Conservation (phyloP, 2,329 filamentous ascomycete species). For the Trichoderma endophyticum region DNA sequence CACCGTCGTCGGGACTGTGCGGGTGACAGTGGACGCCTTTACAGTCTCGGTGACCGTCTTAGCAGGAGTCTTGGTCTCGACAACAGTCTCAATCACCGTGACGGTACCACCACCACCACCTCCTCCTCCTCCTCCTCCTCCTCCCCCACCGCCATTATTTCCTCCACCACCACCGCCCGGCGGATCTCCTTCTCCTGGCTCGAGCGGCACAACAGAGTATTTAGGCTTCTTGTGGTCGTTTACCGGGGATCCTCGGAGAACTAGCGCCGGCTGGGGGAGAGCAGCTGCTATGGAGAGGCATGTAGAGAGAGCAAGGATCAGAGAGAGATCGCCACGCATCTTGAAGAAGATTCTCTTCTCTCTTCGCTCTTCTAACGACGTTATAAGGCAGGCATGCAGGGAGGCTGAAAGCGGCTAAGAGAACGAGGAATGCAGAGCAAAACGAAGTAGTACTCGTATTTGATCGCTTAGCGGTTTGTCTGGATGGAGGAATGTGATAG, state of each 20-base stretch:
- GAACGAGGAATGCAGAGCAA: neutral
- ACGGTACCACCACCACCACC: conserved; percentile 25
- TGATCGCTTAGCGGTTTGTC: conserved; percentile 1
- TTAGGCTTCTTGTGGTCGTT: conserved; percentile 27
- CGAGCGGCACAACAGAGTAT: conserved; percentile 41
- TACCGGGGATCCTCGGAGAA: conserved; percentile 24
- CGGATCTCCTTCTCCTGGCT: conserved; percentile 27
- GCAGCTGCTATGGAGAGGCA: conserved; percentile 27
- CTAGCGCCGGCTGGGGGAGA: conserved; percentile 29
- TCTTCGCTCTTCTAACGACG: conserved; percentile 7
- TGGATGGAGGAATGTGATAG: conserved; percentile 8
- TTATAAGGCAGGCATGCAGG: conserved; percentile 15
- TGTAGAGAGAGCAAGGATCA: conserved; percentile 32
- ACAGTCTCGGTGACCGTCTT: conserved; percentile 30
- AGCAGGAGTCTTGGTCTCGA: conserved; percentile 27
- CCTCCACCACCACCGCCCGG: conserved; percentile 22
- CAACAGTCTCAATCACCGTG: conserved; percentile 36
- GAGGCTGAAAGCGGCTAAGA: neutral
- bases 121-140: conserved; percentile 17
- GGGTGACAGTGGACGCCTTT: conserved; percentile 29
- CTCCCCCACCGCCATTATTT: conserved; percentile 16
- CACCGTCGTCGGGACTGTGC: conserved; percentile 30
- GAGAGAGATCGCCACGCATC: conserved; percentile 32
- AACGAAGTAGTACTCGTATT: neutral
- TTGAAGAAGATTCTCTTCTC: conserved; percentile 22